Evolutionary conservation across 352 stramenopile species (phyloP), one percentile per base, ranked within the genome.

Genomic region (Peronospora tabacina): DNA sequence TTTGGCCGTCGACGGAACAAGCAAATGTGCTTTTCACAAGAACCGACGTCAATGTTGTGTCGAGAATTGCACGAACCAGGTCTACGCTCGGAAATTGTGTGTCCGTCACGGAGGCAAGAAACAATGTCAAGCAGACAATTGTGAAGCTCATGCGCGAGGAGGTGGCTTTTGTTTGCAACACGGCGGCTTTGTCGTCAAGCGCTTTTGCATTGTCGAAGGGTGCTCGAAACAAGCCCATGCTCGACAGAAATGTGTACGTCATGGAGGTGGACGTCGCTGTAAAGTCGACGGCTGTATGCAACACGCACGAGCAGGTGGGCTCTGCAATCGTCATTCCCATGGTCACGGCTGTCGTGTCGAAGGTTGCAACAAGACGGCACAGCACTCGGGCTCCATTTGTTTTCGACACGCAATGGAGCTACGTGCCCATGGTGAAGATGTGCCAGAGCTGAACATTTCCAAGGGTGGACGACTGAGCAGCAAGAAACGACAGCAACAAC

Each of bases 21-120:
- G 63, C 70, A 87, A 87, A 56, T 90, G 79, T 60, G 64, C 75
- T 22, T 87, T 88, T 58, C 79, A 90, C 64, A 87, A 88, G 63
- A 90, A 90, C 54, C 74, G 79, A 42, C 72, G 76, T 26, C 73
- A 87, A 48, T 90, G 79, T 61, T 85, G 72, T 61, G 73, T 87
- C 15, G 69, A 75, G 26, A 86, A 85, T 61, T 90, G 79, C 62
- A 88, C 74, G 9, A 90, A 90, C 63, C 79, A 90, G 58, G 79
- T 90, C 15, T 87, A 88, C 54, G 79, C 79, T 46, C 79, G 79
- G 32, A 86, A 88, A 55, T 56, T 90, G 30, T 90, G 79, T 51
- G 79, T 90, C 43, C 79, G 79, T 33, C 79, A 90, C 52, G 79
- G 79, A 39, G 79, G 79, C 29, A 87, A 87, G 61, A 86, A 86